phyloP scores from a whole-genome alignment of 164 flowering plant species.

The Annona squamosa region DNA sequence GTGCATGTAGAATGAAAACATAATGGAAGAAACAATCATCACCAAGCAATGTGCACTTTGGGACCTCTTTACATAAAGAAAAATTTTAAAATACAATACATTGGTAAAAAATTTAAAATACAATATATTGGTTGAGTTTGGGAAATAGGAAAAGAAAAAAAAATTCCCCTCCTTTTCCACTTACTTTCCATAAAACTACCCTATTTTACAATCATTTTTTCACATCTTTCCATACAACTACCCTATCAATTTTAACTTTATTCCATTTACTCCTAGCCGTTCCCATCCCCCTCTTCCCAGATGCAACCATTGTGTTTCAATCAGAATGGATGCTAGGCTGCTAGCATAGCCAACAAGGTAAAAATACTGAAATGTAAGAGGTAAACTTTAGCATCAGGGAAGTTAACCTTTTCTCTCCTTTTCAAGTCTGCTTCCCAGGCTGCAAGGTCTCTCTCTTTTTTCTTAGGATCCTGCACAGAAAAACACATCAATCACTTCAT shows the following conservation, averaged over 20 bases:
- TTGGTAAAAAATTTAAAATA: too few relatives aligned
- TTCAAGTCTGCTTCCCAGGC: conserved; percentile 58
- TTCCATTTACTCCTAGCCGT: too few relatives aligned
- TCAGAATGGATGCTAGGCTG: not conserved
- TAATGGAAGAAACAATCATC: not conserved
- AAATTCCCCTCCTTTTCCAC: too few relatives aligned
- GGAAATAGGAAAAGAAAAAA: too few relatives aligned
- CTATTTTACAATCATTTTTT: too few relatives aligned
- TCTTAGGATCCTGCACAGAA: conserved; percentile 12
- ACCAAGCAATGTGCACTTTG: not conserved
- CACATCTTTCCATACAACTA: too few relatives aligned
- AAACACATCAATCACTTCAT: not conserved
- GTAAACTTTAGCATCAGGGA: not conserved
- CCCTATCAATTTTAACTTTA: too few relatives aligned
- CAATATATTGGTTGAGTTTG: too few relatives aligned
- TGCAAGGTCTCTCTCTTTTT: conserved; percentile 8
- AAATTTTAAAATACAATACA: too few relatives aligned
- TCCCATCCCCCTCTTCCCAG: too few relatives aligned
- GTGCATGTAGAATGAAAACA: not conserved
- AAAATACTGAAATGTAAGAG: not conserved
- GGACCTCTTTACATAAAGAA: not conserved
- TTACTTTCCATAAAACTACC: too few relatives aligned
- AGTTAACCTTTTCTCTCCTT: conserved; percentile 62
- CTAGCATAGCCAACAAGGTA: not conserved
- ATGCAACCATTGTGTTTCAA: not conserved